Percentiles rank a stretch among this genome's conserved stretches.
These are phyloP conservation scores for Lachnellula hyalina DNA, from an alignment of 2,329 filamentous ascomycete genomes.

Conservation along the genomic window DNA sequence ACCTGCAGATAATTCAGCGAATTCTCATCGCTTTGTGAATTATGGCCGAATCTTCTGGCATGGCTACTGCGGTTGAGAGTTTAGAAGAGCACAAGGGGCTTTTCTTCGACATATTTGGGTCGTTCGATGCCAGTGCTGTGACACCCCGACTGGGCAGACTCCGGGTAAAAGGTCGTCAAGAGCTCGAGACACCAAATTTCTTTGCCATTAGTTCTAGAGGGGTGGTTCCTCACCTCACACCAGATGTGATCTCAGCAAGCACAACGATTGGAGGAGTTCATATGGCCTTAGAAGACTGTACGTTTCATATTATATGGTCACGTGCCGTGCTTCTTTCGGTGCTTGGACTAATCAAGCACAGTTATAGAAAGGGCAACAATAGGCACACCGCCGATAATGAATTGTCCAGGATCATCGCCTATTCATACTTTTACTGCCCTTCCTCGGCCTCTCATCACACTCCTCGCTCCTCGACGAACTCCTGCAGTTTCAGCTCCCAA, in stretches of 20 bases:
- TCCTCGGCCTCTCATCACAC: slow-evolving; percentile 56
- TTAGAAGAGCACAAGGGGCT: slow-evolving; percentile 10
- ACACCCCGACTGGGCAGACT: slow-evolving; percentile 37
- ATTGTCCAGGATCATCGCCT: slow-evolving; percentile 37
- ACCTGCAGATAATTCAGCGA: slow-evolving; percentile 24
- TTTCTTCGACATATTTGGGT: slow-evolving; percentile 21
- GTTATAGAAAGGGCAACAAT: slow-evolving; percentile 48
- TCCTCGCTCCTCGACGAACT: slow-evolving; percentile 73
- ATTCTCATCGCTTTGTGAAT: not conserved
- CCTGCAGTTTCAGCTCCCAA: slow-evolving; percentile 68
- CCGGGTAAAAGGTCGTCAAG: slow-evolving; percentile 52
- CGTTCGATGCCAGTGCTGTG: slow-evolving; percentile 10
- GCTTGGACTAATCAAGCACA: slow-evolving; percentile 27
- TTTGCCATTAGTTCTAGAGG: slow-evolving; percentile 78
- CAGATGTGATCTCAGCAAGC: slow-evolving; percentile 68
- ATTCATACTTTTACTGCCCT: slow-evolving; percentile 75
- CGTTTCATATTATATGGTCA: slow-evolving; percentile 34
- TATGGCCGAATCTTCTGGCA: not conserved
- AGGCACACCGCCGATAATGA: slow-evolving; percentile 45
- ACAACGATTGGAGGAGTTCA: slow-evolving; percentile 66
- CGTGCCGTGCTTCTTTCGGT: slow-evolving; percentile 4
- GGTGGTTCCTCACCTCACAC: slow-evolving; percentile 79
- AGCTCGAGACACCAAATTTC: slow-evolving; percentile 79
- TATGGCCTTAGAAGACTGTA: slow-evolving; percentile 89
- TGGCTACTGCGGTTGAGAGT: slow-evolving; percentile 6